These are phyloP conservation scores for Prinsepia uniflora DNA, from an alignment of 306 rosid genomes.

Conservation along the genomic window DNA sequence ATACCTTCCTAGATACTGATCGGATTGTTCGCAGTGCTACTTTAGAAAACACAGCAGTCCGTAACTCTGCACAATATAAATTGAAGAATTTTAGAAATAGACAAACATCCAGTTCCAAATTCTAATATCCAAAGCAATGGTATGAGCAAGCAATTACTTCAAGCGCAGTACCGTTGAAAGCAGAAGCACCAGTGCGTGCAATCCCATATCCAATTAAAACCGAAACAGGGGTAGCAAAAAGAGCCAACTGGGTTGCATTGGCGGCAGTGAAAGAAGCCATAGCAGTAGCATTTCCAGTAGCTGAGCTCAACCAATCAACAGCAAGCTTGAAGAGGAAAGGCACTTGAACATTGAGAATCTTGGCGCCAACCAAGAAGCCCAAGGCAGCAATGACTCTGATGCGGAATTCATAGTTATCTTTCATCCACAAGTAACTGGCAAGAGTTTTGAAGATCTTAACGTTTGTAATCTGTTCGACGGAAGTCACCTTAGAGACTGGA, in stretches of 20 bases:
- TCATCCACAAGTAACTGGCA: constrained; percentile 92
- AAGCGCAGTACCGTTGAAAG: constrained; percentile 81
- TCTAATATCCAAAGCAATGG: constrained; percentile 8
- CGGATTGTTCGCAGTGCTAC: constrained; percentile 94
- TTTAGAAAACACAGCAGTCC: constrained; percentile 90
- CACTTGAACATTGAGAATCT: constrained; percentile 97
- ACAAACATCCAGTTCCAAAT: constrained; percentile 12
- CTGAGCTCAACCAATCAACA: constrained; percentile 79
- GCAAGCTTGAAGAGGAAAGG: constrained; percentile 97
- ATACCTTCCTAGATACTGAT: constrained; percentile 87
- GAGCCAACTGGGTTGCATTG: constrained; percentile 49
- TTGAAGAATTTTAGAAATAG: not conserved
- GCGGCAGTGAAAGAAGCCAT: constrained; percentile 58
- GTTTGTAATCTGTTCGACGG: constrained; percentile 37
- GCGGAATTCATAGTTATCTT: constrained; percentile 71
- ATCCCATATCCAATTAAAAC: constrained; percentile 91
- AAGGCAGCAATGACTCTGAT: constrained; percentile 73
- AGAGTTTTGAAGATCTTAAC: constrained; percentile 69
- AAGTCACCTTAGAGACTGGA: constrained; percentile 17
- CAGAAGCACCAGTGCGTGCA: constrained; percentile 84
- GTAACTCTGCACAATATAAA: constrained; percentile 57
- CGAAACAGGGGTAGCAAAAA: constrained; percentile 83
- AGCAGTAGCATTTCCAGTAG: constrained; percentile 57
- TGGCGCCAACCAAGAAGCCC: constrained; percentile 86
- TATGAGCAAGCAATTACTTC: constrained; percentile 53